phyloP scores from a whole-genome alignment of 768 basidiomycete species.

The Mycena galopus region DNA sequence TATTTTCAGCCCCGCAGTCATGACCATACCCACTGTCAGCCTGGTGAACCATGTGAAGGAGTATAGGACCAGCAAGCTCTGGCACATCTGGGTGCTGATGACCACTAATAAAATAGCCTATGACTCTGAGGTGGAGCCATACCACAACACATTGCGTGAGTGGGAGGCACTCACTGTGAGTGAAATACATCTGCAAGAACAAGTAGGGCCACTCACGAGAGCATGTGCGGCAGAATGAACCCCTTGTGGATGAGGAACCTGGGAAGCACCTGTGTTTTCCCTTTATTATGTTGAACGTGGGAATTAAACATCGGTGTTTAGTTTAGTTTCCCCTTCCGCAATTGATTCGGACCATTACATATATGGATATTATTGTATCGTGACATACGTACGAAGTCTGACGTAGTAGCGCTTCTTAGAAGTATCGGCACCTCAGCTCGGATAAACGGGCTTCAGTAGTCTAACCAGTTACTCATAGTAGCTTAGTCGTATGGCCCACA shows the following conservation, averaged over 20 bases:
- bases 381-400: too few relatives aligned
- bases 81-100: conserved; percentile 2
- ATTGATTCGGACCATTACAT: too few relatives aligned
- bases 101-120: not conserved
- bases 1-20: not conserved
- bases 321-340: too few relatives aligned
- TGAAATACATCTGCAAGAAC: not conserved
- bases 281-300: not conserved
- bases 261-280: not conserved
- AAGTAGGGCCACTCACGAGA: too few relatives aligned
- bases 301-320: too few relatives aligned
- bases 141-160: not conserved
- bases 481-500: too few relatives aligned
- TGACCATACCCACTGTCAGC: not conserved
- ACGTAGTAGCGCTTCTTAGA: too few relatives aligned
- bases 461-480: too few relatives aligned
- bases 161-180: not conserved
- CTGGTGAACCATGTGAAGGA: not conserved
- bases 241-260: not conserved
- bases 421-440: too few relatives aligned
- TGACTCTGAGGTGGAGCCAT: not conserved
- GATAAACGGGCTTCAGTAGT: too few relatives aligned
- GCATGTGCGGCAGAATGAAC: not conserved
- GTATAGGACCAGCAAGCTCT: too few relatives aligned
- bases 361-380: too few relatives aligned